Base-by-base conservation (phyloP, 116 monocot species). In the Thalassia testudinum region DNA sequence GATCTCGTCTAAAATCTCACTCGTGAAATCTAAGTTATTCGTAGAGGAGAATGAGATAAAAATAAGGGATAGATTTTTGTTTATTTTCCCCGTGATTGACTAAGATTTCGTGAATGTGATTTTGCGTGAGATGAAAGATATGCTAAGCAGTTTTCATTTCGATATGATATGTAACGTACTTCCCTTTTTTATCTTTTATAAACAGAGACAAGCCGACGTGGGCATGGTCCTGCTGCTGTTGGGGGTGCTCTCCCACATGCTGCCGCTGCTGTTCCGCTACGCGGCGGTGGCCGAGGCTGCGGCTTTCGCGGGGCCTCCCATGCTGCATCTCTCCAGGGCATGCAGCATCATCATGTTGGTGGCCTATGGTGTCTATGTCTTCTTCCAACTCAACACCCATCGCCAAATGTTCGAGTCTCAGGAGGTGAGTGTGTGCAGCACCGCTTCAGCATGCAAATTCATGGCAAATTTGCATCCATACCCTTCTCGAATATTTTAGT, bases 381-480 rank as follows among this genome's bases (percentile, higher is more conserved):
- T 79, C 60, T 84, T 84, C 76, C 84, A 79, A 54, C 58, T 84
- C 24, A 79, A 72, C 50, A 79, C 84, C 16, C 75, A 84, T 52
- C 65, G 72, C 44, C 58, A 72, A 43, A 27, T 61, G 15, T 84
- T 75, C 53, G 64, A 34, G 30, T 34, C 30, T 10, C 3, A 3
- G 30, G 30, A 34, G 30, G 30, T 34, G 30, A 5, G 30, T 34
- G 6, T 34, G n/a, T n/a, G n/a, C n/a, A n/a, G n/a, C n/a, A n/a
- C n/a, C n/a, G n/a, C n/a, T n/a, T n/a, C n/a, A n/a, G n/a, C n/a
- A n/a, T n/a, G n/a, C n/a, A n/a, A n/a, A n/a, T n/a, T 40, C 40
- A 40, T 40, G n/a, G n/a, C n/a, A n/a, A 7, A 40, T 14, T 40
- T 26, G 6, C 24, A n/a, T n/a, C 16, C 22, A 25, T 52, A 52